A percentile compares a stretch with the other conserved stretches of the same genome.
Conservation (phyloP, 2,329 filamentous ascomycete genomes). For the Ophiocordyceps camponoti-floridani region DNA sequence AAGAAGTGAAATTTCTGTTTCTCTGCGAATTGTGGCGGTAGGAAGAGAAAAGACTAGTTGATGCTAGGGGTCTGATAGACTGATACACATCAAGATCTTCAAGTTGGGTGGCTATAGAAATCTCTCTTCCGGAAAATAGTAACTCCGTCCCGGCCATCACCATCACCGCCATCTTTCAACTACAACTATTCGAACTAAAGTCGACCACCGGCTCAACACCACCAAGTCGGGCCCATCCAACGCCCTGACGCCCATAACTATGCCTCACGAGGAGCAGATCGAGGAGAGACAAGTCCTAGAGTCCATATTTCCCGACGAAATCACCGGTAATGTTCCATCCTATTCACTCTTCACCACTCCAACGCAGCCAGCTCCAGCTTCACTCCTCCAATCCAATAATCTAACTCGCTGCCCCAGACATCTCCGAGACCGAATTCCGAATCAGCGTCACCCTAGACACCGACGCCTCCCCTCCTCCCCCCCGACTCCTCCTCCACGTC, state of each 20-base stretch:
- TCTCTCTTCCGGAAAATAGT: too few species aligned
- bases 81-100: too few species aligned
- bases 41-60: too few species aligned
- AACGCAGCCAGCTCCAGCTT: too few species aligned
- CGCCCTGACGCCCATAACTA: constrained; percentile 9
- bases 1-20: too few species aligned
- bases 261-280: constrained; percentile 71
- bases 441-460: constrained; percentile 72
- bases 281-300: constrained; percentile 97
- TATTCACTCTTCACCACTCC: too few species aligned
- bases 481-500: constrained; percentile 61
- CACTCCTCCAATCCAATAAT: not conserved
- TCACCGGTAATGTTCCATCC: constrained; percentile 49
- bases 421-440: constrained; percentile 78
- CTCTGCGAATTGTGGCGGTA: too few species aligned
- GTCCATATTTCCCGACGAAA: constrained; percentile 96
- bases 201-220: not conserved
- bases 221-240: not conserved
- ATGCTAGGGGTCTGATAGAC: too few species aligned
- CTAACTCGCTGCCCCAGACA: constrained; percentile 34
- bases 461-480: constrained; percentile 62
- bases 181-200: too few species aligned
- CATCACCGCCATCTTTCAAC: not conserved
- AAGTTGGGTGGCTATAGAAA: too few species aligned
- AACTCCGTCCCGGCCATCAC: too few species aligned